These are phyloP conservation scores for Pisolithus sp. DNA, from an alignment of 768 basidiomycete genomes.

Conservation along the genomic window DNA sequence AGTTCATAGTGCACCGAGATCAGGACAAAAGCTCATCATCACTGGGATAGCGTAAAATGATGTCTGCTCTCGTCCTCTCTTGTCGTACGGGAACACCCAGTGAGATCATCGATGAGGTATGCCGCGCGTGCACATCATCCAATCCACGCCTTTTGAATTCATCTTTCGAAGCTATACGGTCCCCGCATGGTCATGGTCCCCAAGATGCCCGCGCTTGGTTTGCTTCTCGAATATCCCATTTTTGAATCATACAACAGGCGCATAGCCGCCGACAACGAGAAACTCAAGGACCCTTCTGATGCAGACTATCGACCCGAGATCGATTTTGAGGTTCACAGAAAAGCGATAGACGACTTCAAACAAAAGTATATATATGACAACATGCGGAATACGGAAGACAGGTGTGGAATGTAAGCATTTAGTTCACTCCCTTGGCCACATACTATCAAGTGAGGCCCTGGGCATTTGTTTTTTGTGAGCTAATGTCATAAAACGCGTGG, in stretches of 20 bases:
- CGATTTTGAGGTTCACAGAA: constrained; percentile 62
- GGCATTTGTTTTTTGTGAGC: background rate
- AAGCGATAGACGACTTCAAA: constrained; percentile 77
- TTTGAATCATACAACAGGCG: constrained; percentile 72
- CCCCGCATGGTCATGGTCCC: constrained; percentile 77
- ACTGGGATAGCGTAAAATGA: constrained; percentile 85
- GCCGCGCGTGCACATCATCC: background rate
- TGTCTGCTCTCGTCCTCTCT: constrained; percentile 74
- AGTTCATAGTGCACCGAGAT: constrained; percentile 8
- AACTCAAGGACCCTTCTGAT: constrained; percentile 38
- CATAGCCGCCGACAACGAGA: constrained; percentile 37
- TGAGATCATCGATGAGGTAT: constrained; percentile 67
- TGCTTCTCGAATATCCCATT: constrained; percentile 83
- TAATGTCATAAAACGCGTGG: background rate
- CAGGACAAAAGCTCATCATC: constrained; percentile 6
- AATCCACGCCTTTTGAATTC: background rate
- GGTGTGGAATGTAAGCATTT: constrained; percentile 60
- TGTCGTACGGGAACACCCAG: constrained; percentile 72
- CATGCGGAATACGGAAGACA: constrained; percentile 81
- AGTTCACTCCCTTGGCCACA: background rate
- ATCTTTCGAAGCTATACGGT: constrained; percentile 56
- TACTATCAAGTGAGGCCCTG: background rate
- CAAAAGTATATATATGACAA: constrained; percentile 77
- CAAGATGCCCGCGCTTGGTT: constrained; percentile 92
- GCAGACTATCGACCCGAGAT: constrained; percentile 65